phyloP scores from a whole-genome alignment of 352 stramenopile genomes.

The Aphanomyces cochlioides region DNA sequence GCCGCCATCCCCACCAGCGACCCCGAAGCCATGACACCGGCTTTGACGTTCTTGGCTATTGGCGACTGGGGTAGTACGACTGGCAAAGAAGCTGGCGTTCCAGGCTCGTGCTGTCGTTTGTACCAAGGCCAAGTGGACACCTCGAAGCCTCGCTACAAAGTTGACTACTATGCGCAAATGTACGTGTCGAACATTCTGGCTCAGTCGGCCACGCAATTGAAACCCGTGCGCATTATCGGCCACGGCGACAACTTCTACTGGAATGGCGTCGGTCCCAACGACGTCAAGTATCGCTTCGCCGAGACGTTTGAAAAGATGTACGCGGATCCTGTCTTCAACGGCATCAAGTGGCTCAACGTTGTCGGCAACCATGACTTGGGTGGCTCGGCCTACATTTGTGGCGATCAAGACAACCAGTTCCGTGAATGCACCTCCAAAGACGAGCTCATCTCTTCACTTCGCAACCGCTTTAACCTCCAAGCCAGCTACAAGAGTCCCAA shows the following conservation, averaged over 20 bases:
- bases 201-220: slow-evolving; percentile 38
- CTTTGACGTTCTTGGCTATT: slow-evolving; percentile 49
- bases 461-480: slow-evolving; percentile 62
- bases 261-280: slow-evolving; percentile 53
- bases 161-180: slow-evolving; percentile 27
- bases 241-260: slow-evolving; percentile 85
- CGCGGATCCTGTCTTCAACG: slow-evolving; percentile 45
- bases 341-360: slow-evolving; percentile 72
- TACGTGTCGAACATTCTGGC: slow-evolving; percentile 30
- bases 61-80: slow-evolving; percentile 56
- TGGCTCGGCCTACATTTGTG: slow-evolving; percentile 71
- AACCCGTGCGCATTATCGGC: slow-evolving; percentile 59
- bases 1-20: slow-evolving; percentile 2
- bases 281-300: slow-evolving; percentile 62
- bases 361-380: slow-evolving; percentile 69
- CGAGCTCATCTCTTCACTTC: slow-evolving; percentile 59
- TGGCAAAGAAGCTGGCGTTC: slow-evolving; percentile 35
- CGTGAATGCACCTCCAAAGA: slow-evolving; percentile 52
- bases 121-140: slow-evolving; percentile 32
- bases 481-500: slow-evolving; percentile 65
- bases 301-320: slow-evolving; percentile 70
- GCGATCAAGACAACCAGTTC: slow-evolving; percentile 62
- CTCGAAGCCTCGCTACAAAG: slow-evolving; percentile 9
- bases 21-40: slow-evolving; percentile 24
- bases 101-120: slow-evolving; percentile 44